Evolutionary conservation across 176 grass and related monocot genomes (phyloP).

Genomic region (Zoysia pacifica): DNA sequence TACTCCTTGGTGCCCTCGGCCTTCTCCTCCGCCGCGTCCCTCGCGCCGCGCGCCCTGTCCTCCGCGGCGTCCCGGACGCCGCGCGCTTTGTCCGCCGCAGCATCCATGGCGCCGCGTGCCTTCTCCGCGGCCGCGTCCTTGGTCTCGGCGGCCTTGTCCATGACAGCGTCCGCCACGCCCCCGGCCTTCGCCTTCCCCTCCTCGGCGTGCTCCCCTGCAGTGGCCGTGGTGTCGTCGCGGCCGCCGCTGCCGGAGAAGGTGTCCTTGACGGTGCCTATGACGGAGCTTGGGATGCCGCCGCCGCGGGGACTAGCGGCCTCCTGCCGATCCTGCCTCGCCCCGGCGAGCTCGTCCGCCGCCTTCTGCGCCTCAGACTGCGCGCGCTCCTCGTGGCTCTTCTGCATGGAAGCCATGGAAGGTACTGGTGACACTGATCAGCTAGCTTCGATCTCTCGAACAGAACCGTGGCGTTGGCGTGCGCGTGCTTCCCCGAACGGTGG

Average conservation of each 20-base stretch:
- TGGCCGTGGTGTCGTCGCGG: not conserved
- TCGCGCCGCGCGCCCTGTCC: not conserved
- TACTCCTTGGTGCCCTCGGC: not conserved
- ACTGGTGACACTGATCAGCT: not conserved
- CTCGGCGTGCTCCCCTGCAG: not conserved
- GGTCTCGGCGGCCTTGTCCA: slow-evolving; percentile 14
- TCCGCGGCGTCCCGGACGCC: slow-evolving; percentile 12
- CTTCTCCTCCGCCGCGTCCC: not conserved
- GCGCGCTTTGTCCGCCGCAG: slow-evolving; percentile 18
- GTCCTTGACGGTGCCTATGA: slow-evolving; percentile 1
- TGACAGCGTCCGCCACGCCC: slow-evolving; percentile 28
- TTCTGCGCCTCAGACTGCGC: slow-evolving; percentile 43
- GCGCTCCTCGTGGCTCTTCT: slow-evolving; percentile 47
- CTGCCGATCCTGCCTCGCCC: slow-evolving; percentile 17
- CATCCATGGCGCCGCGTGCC: slow-evolving; percentile 23
- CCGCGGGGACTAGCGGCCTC: slow-evolving; percentile 13
- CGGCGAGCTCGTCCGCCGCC: slow-evolving; percentile 49
- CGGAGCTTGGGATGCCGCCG: not conserved
- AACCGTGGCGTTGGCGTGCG: not conserved
- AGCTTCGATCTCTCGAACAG: not conserved
- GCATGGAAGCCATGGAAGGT: slow-evolving; percentile 49
- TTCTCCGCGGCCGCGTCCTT: slow-evolving; percentile 24
- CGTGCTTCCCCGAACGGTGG: not conserved
- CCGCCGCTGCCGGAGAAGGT: not conserved
- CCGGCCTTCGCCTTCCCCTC: slow-evolving; percentile 50